Evolutionary conservation across 495 filamentous ascomycete species (phyloP).

Genomic region (Daldinia decipiens): DNA sequence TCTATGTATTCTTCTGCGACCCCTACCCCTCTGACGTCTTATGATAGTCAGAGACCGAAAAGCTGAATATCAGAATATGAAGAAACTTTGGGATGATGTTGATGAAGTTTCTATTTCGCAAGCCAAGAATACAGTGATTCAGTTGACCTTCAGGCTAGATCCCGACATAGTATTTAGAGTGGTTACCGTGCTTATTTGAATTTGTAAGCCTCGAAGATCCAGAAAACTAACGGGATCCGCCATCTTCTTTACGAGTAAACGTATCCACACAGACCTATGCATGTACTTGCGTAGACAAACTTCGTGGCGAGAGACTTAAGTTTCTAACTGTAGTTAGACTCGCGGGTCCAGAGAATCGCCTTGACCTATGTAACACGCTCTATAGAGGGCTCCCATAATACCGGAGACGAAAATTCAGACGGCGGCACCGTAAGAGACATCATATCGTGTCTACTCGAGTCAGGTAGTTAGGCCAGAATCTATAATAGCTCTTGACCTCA

Average conservation of each 20-base stretch:
- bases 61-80: background rate
- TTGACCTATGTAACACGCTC: slow-evolving; percentile 10
- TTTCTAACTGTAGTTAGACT: slow-evolving; percentile 15
- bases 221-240: slow-evolving; percentile 2
- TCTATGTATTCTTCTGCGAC: slow-evolving; percentile 3
- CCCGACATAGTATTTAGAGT: slow-evolving; percentile 2
- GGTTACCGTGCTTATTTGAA: background rate
- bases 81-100: background rate
- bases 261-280: background rate
- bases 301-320: slow-evolving; percentile 2
- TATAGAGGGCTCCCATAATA: slow-evolving; percentile 1
- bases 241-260: background rate
- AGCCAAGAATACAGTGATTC: slow-evolving; percentile 12
- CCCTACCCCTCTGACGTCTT: background rate
- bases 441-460: slow-evolving; percentile 16
- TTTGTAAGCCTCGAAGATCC: background rate
- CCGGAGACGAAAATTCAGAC: slow-evolving; percentile 20
- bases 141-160: slow-evolving; percentile 19
- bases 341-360: slow-evolving; percentile 7
- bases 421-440: background rate
- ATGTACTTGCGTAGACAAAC: slow-evolving; percentile 6
- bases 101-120: background rate
- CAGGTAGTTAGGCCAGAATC: slow-evolving; percentile 8
- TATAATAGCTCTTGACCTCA: slow-evolving; percentile 6
- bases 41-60: slow-evolving; percentile 4